These are phyloP conservation scores for Pestalotiopsis sp. DNA, from an alignment of 2,329 filamentous ascomycete genomes.

Conservation along the genomic window DNA sequence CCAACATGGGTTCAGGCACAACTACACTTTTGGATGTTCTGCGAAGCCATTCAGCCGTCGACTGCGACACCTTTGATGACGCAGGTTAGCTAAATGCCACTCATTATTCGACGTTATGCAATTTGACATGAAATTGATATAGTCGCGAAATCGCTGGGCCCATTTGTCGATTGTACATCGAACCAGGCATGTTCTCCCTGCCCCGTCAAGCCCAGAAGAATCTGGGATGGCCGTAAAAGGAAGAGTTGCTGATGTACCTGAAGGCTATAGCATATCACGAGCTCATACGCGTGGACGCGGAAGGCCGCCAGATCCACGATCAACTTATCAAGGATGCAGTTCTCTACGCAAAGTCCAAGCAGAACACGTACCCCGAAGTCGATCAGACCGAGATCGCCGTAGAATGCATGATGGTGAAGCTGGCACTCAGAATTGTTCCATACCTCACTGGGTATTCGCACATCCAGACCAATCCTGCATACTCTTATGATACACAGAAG, in stretches of 20 bases:
- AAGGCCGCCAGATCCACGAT: conserved; percentile 37
- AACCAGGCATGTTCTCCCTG: conserved; percentile 43
- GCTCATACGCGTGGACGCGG: conserved; percentile 32
- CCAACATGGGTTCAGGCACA: conserved; percentile 18
- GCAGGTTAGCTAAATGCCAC: conserved; percentile 34
- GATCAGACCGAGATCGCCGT: conserved; percentile 51
- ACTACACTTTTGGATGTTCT: conserved; percentile 43
- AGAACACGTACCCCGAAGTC: conserved; percentile 33
- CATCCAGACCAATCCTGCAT: conserved; percentile 61
- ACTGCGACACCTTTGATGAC: conserved; percentile 53
- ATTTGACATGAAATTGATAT: neutral
- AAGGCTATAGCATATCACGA: conserved; percentile 53
- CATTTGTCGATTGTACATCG: conserved; percentile 55
- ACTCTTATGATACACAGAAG: conserved; percentile 50
- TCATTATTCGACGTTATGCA: neutral
- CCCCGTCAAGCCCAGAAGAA: neutral
- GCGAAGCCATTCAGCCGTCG: conserved; percentile 44
- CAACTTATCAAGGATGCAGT: conserved; percentile 38
- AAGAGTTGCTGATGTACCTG: neutral
- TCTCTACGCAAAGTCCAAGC: conserved; percentile 32
- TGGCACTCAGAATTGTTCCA: conserved; percentile 52
- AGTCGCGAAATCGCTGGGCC: conserved; percentile 48
- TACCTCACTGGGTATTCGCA: conserved; percentile 55
- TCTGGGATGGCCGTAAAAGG: neutral
- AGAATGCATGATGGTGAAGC: conserved; percentile 58